Base-by-base conservation (phyloP, 345 rosid genomes). In the Citrus unshiu region DNA sequence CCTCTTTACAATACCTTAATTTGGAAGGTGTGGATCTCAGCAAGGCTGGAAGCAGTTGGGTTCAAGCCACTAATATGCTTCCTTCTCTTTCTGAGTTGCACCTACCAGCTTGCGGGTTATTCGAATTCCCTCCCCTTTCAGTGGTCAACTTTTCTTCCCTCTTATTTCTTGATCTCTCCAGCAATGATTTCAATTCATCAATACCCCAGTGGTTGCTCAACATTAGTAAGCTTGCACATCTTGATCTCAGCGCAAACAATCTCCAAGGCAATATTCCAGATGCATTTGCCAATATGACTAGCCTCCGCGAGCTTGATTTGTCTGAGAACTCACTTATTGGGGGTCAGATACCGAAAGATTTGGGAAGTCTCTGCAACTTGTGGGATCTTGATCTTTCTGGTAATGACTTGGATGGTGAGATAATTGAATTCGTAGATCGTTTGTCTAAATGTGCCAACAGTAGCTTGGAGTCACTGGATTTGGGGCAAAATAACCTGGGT, bases 81-180 rank as follows among this genome's bases (percentile, higher is more conserved):
- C 83, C 87, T 68, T 85, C 86, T 2, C 77, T 88, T 13, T 21
- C 29, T 6, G 82, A 88, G 73, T 62, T 86, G 81, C 62, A 73
- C 66, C 37, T 85, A 9, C 62, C 70, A 5, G 54, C 12, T 35
- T 83, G 89, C 68, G 77, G 76, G 29, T 81, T 84, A 30, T 27
- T 54, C 14, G 29, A 22, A 29, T 39, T 81, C 27, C 81, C 87
- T 54, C 29, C 83, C 4, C 65, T 81, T 27, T 63, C 76, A 9
- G 16, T 27, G 16, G 22, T 49, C 16, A 84, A 84, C 22, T 39
- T 81, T 7, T 65, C 84, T 13, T 79, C 84, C 14, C 82, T 80
- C 69, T 25, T 16, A 10, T 82, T 70, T 3, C 82, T 85, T 63
- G 84, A 79, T 56, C 83, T 85, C 56, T 77, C 88, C 27, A 39